phyloP scores from a whole-genome alignment of 2,329 filamentous ascomycete species.

The Tolypocladium nubicola region DNA sequence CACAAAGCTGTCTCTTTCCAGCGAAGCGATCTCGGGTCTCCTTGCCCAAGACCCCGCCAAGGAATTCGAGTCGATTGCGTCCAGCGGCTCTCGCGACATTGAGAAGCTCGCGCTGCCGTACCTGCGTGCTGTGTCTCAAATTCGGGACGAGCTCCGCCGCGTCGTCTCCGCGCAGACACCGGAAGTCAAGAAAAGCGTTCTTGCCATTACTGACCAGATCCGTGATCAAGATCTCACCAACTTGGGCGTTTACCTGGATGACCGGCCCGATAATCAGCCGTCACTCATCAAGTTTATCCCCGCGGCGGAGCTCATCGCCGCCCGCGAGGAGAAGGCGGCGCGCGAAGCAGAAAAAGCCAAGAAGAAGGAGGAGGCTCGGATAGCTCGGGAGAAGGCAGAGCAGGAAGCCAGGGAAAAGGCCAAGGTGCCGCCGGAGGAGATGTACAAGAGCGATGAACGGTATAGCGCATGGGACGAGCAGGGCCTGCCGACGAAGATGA shows the following conservation, averaged over 20 bases:
- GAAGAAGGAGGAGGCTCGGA: constrained; percentile 44
- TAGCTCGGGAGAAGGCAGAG: constrained; percentile 38
- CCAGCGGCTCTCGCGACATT: constrained; percentile 36
- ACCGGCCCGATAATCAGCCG: constrained; percentile 54
- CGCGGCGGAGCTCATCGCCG: constrained; percentile 44
- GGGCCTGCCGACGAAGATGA: constrained; percentile 68
- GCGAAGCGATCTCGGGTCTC: constrained; percentile 30
- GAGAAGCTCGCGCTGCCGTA: constrained; percentile 45
- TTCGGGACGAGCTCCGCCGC: constrained; percentile 52
- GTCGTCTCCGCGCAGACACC: constrained; percentile 36
- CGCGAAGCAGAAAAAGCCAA: constrained; percentile 49
- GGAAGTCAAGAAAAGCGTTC: constrained; percentile 57
- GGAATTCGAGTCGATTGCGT: constrained; percentile 36
- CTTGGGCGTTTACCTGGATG: constrained; percentile 79
- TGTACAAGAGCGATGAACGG: constrained; percentile 45
- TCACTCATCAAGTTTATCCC: constrained; percentile 63
- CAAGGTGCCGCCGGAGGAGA: constrained; percentile 40
- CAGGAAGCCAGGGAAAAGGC: constrained; percentile 47
- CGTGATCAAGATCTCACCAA: constrained; percentile 75
- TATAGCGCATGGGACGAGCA: constrained; percentile 76
- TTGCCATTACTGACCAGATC: constrained; percentile 68
- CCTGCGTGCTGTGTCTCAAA: constrained; percentile 40
- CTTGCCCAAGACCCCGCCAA: constrained; percentile 30
- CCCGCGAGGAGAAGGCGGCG: constrained; percentile 47
- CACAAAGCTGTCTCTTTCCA: constrained; percentile 35